Percentiles rank a stretch among this genome's conserved stretches.
Evolutionary conservation across 2,329 filamentous ascomycete genomes (phyloP).

Genomic region (Paecilomyces sp.): DNA sequence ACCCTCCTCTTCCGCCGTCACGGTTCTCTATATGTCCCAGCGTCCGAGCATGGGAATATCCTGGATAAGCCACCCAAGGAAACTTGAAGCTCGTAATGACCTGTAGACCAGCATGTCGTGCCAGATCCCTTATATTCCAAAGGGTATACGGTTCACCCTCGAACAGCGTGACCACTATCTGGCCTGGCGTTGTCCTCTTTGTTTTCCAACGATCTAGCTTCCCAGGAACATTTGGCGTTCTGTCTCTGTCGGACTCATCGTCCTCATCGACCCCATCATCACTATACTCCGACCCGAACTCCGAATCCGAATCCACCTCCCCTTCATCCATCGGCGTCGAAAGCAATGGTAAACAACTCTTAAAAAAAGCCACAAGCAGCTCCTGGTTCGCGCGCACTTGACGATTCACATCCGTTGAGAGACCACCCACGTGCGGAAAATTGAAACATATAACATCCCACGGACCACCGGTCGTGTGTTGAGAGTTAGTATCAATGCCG

Average conservation of each 20-base stretch:
- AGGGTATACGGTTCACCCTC: slow-evolving; percentile 91
- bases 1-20: slow-evolving; percentile 33
- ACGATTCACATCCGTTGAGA: slow-evolving; percentile 85
- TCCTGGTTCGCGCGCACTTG: slow-evolving; percentile 87
- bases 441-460: slow-evolving; percentile 88
- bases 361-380: slow-evolving; percentile 44
- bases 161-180: slow-evolving; percentile 79
- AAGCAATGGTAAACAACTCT: slow-evolving; percentile 34
- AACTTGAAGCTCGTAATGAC: slow-evolving; percentile 43
- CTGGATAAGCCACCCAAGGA: slow-evolving; percentile 40
- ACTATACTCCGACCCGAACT: slow-evolving; percentile 7
- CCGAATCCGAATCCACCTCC: slow-evolving; percentile 14
- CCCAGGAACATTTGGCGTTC: slow-evolving; percentile 7
- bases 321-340: slow-evolving; percentile 19
- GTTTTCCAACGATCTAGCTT: slow-evolving; percentile 8
- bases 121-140: slow-evolving; percentile 90
- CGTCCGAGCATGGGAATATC: slow-evolving; percentile 42
- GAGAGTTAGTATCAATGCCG: background rate
- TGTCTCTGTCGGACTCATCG: slow-evolving; percentile 2
- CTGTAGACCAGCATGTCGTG: slow-evolving; percentile 54
- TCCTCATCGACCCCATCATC: slow-evolving; percentile 14
- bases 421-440: slow-evolving; percentile 92
- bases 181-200: slow-evolving; percentile 28
- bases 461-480: slow-evolving; percentile 21
- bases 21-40: slow-evolving; percentile 37